Evolutionary conservation across 768 basidiomycete species (phyloP), one percentile per base, ranked within the genome.

Genomic region (Exsudoporus frostii): DNA sequence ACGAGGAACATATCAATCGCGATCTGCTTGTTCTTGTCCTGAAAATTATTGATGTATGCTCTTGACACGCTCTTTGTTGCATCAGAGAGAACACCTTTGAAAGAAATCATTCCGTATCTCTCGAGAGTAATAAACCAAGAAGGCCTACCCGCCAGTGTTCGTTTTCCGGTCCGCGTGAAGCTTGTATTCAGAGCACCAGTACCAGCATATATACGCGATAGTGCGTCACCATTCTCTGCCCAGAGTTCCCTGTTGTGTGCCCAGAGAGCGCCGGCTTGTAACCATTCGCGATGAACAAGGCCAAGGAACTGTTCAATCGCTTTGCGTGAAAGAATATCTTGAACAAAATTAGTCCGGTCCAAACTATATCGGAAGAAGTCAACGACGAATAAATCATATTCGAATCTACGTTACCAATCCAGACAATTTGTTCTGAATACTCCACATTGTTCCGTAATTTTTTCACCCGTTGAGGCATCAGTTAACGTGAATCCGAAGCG

Each of bases 1-100:
- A 95, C 96, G 62, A 99, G 76, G 63, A 98, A 90, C 81, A 93
- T 88, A 66, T 99, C 97, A 55, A 98, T 98, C 0, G 95, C 93
- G 4, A 81, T 69, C 64, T 99, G 97, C 67, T 99, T 99, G 34
- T 81, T 84, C 67, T 91, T 90, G 67, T 99, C 97, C 63, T 95
- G 90, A 66, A 99, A 97, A 66, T 98, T 98, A 64, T 95, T 97
- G 64, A 98, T 96, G 64, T 98, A 99, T 34, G 95, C 95, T 54
- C 96, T 83, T 4, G 91, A 92, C 30, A 92, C 89, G 62, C 91
- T 95, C 70, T 99, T 99, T 5, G 93, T 96, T 4, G 96, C 97
- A 73, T 99, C 95, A 6, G 92, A 94, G 22, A 99, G 71, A 38
- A 98, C 82, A 43, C 96, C 95, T 81, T 68, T 30, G 50, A 49